phyloP scores from a whole-genome alignment of 495 filamentous ascomycete species.

The Bathelium albidoporum region DNA sequence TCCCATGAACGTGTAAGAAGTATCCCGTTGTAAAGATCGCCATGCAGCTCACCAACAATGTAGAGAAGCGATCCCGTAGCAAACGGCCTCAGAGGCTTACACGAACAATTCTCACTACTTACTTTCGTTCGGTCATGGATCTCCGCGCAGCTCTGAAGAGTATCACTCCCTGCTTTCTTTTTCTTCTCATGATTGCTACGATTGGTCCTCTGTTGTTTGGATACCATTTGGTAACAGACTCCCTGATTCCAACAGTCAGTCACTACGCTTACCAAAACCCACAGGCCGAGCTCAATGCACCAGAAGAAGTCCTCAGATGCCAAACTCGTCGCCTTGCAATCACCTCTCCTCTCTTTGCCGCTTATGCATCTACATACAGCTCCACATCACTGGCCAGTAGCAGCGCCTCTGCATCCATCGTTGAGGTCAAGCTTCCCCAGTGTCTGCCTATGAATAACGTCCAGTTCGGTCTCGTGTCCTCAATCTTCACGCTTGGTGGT shows the following conservation, averaged over 20 bases:
- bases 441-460: conserved; percentile 74
- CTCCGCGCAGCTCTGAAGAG: conserved; percentile 24
- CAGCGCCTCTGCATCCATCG: conserved; percentile 14
- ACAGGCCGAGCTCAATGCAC: conserved; percentile 93
- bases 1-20: not conserved
- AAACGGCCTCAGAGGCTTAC: not conserved
- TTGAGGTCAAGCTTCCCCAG: conserved; percentile 43
- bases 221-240: conserved; percentile 64
- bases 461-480: conserved; percentile 71
- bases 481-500: conserved; percentile 86
- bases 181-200: conserved; percentile 29
- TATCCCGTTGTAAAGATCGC: not conserved
- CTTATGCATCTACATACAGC: not conserved
- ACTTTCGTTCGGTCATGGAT: conserved; percentile 20
- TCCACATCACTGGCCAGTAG: conserved; percentile 4
- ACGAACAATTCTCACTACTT: not conserved
- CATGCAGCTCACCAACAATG: not conserved
- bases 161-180: conserved; percentile 33
- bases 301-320: conserved; percentile 80
- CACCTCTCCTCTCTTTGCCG: conserved; percentile 9
- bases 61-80: not conserved
- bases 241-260: not conserved
- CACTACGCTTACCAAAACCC: conserved; percentile 19
- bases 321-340: conserved; percentile 31
- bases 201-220: conserved; percentile 86